Base-by-base conservation (phyloP, 192 early-diverging fungal species). In the Backusella luteola region DNA sequence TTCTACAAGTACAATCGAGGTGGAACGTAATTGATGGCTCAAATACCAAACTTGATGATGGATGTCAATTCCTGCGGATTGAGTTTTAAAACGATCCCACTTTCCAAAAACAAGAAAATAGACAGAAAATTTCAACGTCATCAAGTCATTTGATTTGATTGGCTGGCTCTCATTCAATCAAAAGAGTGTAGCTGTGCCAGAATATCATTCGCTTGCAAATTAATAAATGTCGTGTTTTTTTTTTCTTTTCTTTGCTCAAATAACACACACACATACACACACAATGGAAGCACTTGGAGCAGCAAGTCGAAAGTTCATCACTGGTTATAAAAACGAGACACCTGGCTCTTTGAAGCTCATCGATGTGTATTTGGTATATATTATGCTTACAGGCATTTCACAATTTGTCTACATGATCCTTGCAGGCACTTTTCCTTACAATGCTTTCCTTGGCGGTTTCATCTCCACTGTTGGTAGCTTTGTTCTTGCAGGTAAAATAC, bases 381-480 rank as follows among this genome's bases (percentile, higher is more conserved):
- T 96, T 76, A 89, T 98, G 75, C 71, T 90, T n/a, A 92, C 93
- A n/a, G 98, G 97, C 36, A 82, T 97, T 59, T 79, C 94, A 34
- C 98, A 98, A 85, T 96, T 99, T 76, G 78, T 91, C 15, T 98
- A 99, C 78, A 91, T 94, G 72, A 69, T 91, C 0, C 71, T 96
- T 26, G 96, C 88, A 15, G 97, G 97, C 66, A 95, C 92, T n/a
- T 98, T 91, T 81, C 98, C 98, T 23, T 99, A 97, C 88, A 99
- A 98, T 85, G 94, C 96, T 35, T 99, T 99, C 83, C 81, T 99
- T 79, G 92, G 97, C 12, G 96, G 96, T 34, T 99, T 99, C 85
- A 93, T 93, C 70, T 92, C 93, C 11, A 93, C 93, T 9, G 95
- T 98, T 29, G 97, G 95, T 26, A 87, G 89, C 69, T 99, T 99